A percentile compares a stretch with the other conserved stretches of the same genome.
Evolutionary conservation across 257 asterid species (phyloP).

Genomic region (Pogostemon cablin): DNA sequence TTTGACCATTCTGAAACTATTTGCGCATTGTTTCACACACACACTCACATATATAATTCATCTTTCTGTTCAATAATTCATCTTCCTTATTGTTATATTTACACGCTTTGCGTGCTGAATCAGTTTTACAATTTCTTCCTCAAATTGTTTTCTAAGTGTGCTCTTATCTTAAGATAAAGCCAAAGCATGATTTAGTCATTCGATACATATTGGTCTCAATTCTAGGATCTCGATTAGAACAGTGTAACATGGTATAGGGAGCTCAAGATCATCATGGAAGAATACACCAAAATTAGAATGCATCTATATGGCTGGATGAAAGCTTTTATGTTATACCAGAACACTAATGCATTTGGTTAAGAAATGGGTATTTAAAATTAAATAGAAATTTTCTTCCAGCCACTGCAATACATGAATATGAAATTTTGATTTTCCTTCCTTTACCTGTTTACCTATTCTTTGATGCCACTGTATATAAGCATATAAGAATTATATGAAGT

Average conservation of each 20-base stretch:
- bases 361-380: not conserved
- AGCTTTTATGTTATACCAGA: not conserved
- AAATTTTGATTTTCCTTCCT: not conserved
- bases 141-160: not conserved
- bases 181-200: not conserved
- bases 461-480: not conserved
- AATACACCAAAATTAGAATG: not conserved
- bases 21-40: not conserved
- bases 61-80: not conserved
- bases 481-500: not conserved
- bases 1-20: not conserved
- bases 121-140: not conserved
- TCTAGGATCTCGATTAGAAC: not conserved
- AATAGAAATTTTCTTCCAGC: not conserved
- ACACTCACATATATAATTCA: not conserved
- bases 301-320: not conserved
- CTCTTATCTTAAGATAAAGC: not conserved
- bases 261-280: not conserved
- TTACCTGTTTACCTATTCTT: not conserved
- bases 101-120: conserved; percentile 15
- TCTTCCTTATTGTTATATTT: not conserved
- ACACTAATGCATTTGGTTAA: no score
- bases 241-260: not conserved
- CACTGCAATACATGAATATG: conserved; percentile 6
- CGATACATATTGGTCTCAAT: not conserved